These are phyloP conservation scores for Adansonia digitata DNA, from an alignment of 345 rosid genomes.

Conservation along the genomic window DNA sequence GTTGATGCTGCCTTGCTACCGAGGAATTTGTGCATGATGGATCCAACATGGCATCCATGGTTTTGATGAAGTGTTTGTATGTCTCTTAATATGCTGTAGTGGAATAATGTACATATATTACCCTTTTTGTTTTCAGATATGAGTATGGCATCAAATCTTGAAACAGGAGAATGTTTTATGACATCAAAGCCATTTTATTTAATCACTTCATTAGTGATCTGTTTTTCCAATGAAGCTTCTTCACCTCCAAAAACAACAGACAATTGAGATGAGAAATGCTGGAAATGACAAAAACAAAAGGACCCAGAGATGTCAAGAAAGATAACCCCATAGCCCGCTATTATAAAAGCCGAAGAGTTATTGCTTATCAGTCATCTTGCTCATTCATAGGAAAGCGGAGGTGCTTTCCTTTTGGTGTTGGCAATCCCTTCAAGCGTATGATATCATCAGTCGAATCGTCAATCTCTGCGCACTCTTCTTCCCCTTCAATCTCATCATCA, in stretches of 20 bases:
- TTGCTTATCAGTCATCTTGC: neutral
- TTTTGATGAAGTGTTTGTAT: conserved; percentile 40
- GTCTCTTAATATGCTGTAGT: neutral
- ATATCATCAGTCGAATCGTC: neutral
- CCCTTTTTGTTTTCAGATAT: conserved; percentile 4
- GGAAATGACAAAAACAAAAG: neutral
- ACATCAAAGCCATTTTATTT: neutral
- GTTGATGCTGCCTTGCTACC: conserved; percentile 88
- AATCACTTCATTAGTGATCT: neutral
- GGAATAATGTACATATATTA: neutral
- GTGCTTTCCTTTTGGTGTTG: conserved; percentile 67
- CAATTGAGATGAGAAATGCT: neutral
- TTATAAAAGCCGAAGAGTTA: neutral
- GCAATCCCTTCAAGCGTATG: conserved; percentile 51
- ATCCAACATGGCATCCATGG: conserved; percentile 99
- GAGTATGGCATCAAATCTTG: too few relatives aligned
- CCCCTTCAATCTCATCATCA: conserved; percentile 56
- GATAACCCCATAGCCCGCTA: too few relatives aligned
- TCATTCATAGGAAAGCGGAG: conserved; percentile 35
- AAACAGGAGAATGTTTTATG: too few relatives aligned
- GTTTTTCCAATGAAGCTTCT: too few relatives aligned
- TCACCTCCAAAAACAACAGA: neutral
- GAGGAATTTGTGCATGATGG: conserved; percentile 98
- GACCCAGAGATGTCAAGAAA: conserved; percentile 11
- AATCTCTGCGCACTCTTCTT: conserved; percentile 12